phyloP scores from a whole-genome alignment of 2,329 filamentous ascomycete species.

The Sarocladium brachiariae region DNA sequence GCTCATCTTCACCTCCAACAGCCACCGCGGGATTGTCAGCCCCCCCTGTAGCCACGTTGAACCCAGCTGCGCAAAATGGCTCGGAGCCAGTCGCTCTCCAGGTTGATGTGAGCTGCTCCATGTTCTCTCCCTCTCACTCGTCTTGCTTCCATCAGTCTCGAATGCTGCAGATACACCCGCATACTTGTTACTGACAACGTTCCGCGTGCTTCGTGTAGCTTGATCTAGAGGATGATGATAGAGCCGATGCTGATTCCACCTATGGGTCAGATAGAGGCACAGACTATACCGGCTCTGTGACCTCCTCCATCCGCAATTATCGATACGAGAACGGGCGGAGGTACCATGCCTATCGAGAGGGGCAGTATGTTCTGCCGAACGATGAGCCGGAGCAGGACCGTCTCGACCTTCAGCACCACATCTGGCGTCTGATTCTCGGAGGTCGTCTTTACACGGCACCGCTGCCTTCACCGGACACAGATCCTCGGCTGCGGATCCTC shows the following conservation, averaged over 20 bases:
- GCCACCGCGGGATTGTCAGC: neutral
- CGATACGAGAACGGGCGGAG: slow-evolving; percentile 33
- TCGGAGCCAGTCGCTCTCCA: neutral
- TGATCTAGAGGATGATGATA: neutral
- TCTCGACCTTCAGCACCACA: too few species aligned
- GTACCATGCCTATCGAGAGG: slow-evolving; percentile 32
- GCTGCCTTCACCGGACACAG: neutral
- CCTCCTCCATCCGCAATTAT: slow-evolving; percentile 19
- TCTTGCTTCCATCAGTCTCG: neutral
- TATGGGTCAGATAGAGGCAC: neutral
- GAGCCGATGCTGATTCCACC: neutral
- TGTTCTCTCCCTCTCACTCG: neutral
- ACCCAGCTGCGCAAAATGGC: neutral
- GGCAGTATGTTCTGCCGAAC: slow-evolving; percentile 30
- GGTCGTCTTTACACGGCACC: neutral
- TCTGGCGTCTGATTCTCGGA: neutral
- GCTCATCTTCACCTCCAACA: neutral
- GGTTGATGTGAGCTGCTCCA: neutral
- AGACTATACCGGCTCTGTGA: neutral
- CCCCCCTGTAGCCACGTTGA: neutral
- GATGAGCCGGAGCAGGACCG: too few species aligned
- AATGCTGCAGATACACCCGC: too few species aligned
- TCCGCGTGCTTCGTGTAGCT: neutral
- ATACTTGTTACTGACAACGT: neutral
- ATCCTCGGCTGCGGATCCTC: slow-evolving; percentile 28